Conservation (phyloP, 2,329 filamentous ascomycete genomes). For the Aspergillus tanneri region DNA sequence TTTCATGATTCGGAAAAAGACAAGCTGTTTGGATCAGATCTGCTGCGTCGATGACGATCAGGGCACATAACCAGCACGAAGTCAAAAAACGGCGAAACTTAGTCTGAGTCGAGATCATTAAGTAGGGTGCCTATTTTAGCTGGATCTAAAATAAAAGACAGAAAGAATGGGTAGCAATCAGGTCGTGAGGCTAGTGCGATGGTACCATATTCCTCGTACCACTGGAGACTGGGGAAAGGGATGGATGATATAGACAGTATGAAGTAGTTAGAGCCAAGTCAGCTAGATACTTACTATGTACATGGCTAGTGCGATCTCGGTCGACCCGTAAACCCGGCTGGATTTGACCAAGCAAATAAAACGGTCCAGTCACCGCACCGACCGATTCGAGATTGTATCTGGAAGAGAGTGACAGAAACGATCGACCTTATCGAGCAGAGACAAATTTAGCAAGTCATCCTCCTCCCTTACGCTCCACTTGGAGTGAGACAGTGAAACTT, state of each 20-base stretch:
- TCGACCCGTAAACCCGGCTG: too few species aligned
- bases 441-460: constrained; percentile 22
- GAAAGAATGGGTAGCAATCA: not conserved
- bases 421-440: not conserved
- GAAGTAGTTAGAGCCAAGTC: not conserved
- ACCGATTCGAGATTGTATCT: not conserved
- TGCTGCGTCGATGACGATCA: too few species aligned
- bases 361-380: not conserved
- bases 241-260: not conserved
- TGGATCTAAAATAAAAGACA: not conserved
- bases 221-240: not conserved
- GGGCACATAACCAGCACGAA: too few species aligned
- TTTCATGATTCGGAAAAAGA: too few species aligned
- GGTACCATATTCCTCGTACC: not conserved
- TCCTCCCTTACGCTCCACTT: constrained; percentile 17
- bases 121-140: not conserved
- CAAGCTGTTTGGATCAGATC: too few species aligned
- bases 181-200: not conserved
- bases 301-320: too few species aligned
- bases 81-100: not conserved
- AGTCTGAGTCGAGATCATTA: not conserved
- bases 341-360: not conserved
- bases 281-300: too few species aligned
- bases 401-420: not conserved
- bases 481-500: constrained; percentile 20